A percentile compares a stretch with the other conserved stretches of the same genome.
These are phyloP conservation scores for Stagonosporopsis chrysanthemi DNA, from an alignment of 2,329 filamentous ascomycete genomes.

Conservation along the genomic window DNA sequence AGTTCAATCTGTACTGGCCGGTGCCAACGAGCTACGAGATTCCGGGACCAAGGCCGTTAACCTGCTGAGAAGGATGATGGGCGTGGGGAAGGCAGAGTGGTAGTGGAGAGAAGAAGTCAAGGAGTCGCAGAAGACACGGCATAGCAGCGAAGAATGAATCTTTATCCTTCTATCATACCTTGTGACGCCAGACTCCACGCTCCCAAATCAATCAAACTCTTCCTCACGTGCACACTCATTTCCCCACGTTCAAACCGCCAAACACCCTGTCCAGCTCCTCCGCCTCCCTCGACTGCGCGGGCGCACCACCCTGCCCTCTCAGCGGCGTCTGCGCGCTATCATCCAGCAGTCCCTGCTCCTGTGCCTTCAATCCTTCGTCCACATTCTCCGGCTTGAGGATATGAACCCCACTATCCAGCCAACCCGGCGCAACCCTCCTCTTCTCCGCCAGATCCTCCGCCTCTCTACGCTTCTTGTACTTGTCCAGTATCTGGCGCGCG, in stretches of 20 bases:
- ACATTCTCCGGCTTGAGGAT: constrained; percentile 71
- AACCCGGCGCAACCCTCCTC: constrained; percentile 78
- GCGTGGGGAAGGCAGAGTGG: not conserved
- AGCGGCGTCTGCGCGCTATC: constrained; percentile 21
- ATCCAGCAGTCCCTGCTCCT: constrained; percentile 54
- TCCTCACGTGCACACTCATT: not conserved
- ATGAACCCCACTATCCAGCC: constrained; percentile 73
- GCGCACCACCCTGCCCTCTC: not conserved
- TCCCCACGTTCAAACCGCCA: constrained; percentile 61
- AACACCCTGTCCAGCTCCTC: constrained; percentile 70
- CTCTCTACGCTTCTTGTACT: constrained; percentile 72
- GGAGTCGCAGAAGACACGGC: not conserved
- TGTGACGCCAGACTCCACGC: constrained; percentile 15
- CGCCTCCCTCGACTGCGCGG: constrained; percentile 61
- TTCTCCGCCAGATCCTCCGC: constrained; percentile 79
- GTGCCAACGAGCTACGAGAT: constrained; percentile 54
- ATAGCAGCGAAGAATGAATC: not conserved
- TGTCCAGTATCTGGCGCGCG: constrained; percentile 70
- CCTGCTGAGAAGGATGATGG: constrained; percentile 46
- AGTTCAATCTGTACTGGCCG: constrained; percentile 44
- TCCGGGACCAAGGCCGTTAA: constrained; percentile 59
- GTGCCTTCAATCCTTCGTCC: constrained; percentile 56
- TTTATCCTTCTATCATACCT: not conserved
- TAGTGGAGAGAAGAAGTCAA: not conserved
- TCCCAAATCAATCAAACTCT: not conserved